Percentiles rank a stretch among this genome's conserved stretches.
These are phyloP conservation scores for Aspergillus ruber DNA, from an alignment of 2,329 filamentous ascomycete species.

Conservation along the genomic window DNA sequence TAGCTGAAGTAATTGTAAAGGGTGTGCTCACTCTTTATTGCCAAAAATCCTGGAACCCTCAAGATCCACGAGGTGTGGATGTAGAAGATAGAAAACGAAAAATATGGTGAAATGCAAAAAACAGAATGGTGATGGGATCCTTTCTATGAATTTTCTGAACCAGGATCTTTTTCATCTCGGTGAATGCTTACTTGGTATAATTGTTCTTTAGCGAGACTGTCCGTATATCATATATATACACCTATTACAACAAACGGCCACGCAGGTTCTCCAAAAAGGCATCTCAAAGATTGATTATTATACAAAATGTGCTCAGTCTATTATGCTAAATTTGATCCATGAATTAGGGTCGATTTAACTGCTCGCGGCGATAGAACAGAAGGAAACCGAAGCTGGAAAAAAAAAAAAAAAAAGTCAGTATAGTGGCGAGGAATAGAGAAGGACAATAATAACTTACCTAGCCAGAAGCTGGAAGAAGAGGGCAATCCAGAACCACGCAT, in stretches of 20 bases:
- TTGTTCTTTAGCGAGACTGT: not conserved
- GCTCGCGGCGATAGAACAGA: conserved; percentile 41
- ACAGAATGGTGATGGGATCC: not conserved
- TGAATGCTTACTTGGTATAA: not conserved
- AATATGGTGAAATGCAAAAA: not conserved
- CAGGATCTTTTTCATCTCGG: not conserved
- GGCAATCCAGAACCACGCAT: conserved; percentile 58
- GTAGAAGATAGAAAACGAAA: not conserved
- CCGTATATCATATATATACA: not conserved
- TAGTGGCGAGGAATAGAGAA: conserved; percentile 32
- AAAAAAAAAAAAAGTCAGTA: conserved; percentile 1
- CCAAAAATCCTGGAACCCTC: not conserved
- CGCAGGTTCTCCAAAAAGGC: too few species aligned
- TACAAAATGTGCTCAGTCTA: too few species aligned
- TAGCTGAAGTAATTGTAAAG: not conserved
- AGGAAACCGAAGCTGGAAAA: conserved; percentile 32
- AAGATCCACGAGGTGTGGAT: not conserved
- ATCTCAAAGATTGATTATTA: too few species aligned
- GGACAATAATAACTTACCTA: conserved; percentile 42
- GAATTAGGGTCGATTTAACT: conserved; percentile 17
- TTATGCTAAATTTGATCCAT: too few species aligned
- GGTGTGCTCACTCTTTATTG: not conserved
- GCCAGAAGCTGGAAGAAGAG: conserved; percentile 53
- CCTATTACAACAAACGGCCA: too few species aligned
- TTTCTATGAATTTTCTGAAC: not conserved